Conservation (phyloP, 2,329 filamentous ascomycete species). For the Monosporascus sp. region DNA sequence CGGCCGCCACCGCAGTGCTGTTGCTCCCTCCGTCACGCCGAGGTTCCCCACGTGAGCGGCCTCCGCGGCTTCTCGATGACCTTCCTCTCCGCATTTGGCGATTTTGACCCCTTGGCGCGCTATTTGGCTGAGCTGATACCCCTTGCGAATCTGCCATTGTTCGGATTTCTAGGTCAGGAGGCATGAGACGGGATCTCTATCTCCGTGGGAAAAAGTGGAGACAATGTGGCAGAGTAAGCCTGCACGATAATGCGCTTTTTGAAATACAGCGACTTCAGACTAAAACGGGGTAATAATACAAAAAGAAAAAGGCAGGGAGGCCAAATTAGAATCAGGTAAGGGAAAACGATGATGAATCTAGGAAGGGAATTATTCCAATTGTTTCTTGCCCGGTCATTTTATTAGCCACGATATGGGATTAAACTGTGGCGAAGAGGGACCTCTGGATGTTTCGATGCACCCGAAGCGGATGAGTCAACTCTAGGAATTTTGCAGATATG, state of each 20-base stretch:
- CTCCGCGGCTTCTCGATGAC: conserved; percentile 9
- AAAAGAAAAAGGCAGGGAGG: neutral
- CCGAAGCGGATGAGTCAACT: neutral
- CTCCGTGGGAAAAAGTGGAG: neutral
- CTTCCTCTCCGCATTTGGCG: conserved; percentile 14
- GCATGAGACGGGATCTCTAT: neutral
- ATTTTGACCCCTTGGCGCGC: conserved; percentile 7
- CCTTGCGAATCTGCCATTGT: conserved; percentile 14
- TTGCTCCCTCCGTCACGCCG: conserved; percentile 6
- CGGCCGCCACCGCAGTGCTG: neutral
- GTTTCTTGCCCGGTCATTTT: too few relatives aligned
- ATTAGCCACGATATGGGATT: too few relatives aligned
- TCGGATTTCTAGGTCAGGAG: neutral
- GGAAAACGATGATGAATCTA: too few relatives aligned
- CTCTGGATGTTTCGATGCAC: neutral
- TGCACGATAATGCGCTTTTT: conserved; percentile 34
- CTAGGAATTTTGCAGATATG: neutral
- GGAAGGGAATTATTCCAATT: too few relatives aligned
- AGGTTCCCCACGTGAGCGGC: conserved; percentile 6
- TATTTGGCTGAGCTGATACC: conserved; percentile 3
- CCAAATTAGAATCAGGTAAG: neutral
- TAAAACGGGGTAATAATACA: conserved; percentile 10
- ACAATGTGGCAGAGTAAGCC: neutral
- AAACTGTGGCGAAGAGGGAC: neutral
- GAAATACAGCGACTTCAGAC: conserved; percentile 42